Percentiles rank a stretch among this genome's conserved stretches.
phyloP scores from a whole-genome alignment of 257 asterid species.

The Forsythia suspensa region DNA sequence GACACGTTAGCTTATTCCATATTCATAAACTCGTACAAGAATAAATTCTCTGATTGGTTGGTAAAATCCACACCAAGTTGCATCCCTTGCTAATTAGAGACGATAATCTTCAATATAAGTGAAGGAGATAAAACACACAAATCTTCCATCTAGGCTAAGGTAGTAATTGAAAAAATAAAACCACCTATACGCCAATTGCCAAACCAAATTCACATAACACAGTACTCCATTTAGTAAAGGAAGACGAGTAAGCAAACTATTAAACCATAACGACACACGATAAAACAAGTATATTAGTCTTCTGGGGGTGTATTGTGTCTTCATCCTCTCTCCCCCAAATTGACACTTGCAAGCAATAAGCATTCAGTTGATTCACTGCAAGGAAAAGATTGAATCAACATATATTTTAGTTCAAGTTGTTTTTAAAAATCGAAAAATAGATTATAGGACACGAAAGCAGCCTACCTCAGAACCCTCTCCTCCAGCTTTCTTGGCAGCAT shows the following conservation, averaged over 20 bases:
- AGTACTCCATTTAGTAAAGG: constrained; percentile 19
- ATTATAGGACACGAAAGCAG: neutral
- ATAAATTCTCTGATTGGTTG: constrained; percentile 3
- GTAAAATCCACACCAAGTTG: constrained; percentile 22
- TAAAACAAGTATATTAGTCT: constrained; percentile 25
- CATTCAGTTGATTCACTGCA: constrained; percentile 58
- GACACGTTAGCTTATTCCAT: neutral
- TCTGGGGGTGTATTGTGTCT: constrained; percentile 27
- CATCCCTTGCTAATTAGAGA: neutral
- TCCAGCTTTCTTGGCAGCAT: constrained; percentile 52
- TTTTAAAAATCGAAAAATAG: neutral
- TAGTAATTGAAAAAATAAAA: constrained; percentile 37
- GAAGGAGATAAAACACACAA: constrained; percentile 6
- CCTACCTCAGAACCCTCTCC: constrained; percentile 71
- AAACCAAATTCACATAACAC: constrained; percentile 33
- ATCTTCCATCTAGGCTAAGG: constrained; percentile 27
- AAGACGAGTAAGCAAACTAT: constrained; percentile 24
- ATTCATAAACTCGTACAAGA: neutral
- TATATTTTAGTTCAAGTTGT: neutral
- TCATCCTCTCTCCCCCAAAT: constrained; percentile 21
- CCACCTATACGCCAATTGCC: constrained; percentile 62
- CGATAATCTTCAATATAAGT: neutral
- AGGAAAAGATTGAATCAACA: constrained; percentile 5
- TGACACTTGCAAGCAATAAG: constrained; percentile 22
- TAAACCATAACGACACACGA: constrained; percentile 20